Evolutionary conservation across 495 filamentous ascomycete species (phyloP), one percentile per base, ranked within the genome.

Genomic region (Talaromyces ruber): DNA sequence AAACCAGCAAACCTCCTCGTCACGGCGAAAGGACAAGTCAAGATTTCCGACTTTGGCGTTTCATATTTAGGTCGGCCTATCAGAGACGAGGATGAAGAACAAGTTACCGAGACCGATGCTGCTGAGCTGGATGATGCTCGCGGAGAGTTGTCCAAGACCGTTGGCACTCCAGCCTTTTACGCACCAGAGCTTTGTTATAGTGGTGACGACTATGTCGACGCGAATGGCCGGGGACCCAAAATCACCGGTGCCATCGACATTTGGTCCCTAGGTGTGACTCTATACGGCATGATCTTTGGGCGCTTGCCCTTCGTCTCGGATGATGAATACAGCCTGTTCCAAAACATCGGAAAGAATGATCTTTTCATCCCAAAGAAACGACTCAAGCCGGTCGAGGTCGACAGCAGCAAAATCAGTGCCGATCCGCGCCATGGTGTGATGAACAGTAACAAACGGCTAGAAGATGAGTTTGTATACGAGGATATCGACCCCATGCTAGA

Each of bases 1-100:
- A 99, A 99, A 72, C 94, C 94, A 0, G 92, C 93, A n/a, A 99
- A 99, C 71, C 81, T 99, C 5, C 80, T 99, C 7, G 89, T 92
- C 76, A 96, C 92, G 5, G 83, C 81, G 61, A 88, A 92, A 65
- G 84, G 92, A 67, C 85, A 88, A 12, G 90, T 96, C 64, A 99
- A 98, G 79, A 99, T 99, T 54, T 98, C 94, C n/a, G 94, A 99
- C 70, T 99, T 99, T 76, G 94, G 94, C 29, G 94, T 99, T 4
- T 98, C 94, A 0, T 99, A 97, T 72, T 86, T 98, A 51, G 95
- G 94, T 22, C 84, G 89, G 58, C 89, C 91, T 0, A 87, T 92
- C 62, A 78, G 89, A 59, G 88, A 89, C 63, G 89, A 93, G 60
- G 79, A 86, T 11, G 86, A 89, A 66, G 91, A 93, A 64, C 85